Conservation (phyloP, 331 rosid genomes). For the Acacia pycnantha region DNA sequence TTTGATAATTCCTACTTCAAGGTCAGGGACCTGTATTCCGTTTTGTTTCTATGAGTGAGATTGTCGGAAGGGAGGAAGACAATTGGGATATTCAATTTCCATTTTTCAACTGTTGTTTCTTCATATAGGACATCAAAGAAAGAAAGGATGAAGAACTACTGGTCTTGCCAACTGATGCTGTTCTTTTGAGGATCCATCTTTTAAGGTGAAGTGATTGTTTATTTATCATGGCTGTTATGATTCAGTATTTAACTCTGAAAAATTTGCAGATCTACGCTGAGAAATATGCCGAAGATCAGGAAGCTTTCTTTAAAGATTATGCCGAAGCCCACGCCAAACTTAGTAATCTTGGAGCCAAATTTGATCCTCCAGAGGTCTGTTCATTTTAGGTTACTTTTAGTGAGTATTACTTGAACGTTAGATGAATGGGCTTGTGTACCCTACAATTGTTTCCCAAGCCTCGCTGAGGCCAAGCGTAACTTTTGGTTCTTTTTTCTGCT, state of each 20-base stretch:
- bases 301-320: slow-evolving; percentile 87
- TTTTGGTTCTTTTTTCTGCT: background rate
- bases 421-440: slow-evolving; percentile 3
- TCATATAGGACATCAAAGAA: slow-evolving; percentile 81
- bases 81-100: slow-evolving; percentile 15
- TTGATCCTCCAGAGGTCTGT: slow-evolving; percentile 96
- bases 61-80: background rate
- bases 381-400: slow-evolving; percentile 19
- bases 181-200: slow-evolving; percentile 84
- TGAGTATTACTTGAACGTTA: slow-evolving; percentile 1
- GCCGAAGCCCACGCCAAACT: slow-evolving; percentile 99
- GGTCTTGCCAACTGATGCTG: slow-evolving; percentile 97
- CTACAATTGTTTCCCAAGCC: slow-evolving; percentile 13
- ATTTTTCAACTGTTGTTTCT: slow-evolving; percentile 35
- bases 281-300: slow-evolving; percentile 88
- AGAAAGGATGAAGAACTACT: slow-evolving; percentile 80
- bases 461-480: background rate
- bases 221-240: background rate
- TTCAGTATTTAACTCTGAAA: slow-evolving; percentile 18
- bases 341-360: slow-evolving; percentile 88
- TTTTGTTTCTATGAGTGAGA: background rate
- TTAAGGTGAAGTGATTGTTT: slow-evolving; percentile 59
- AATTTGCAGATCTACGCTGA: slow-evolving; percentile 76
- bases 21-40: slow-evolving; percentile 46
- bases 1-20: slow-evolving; percentile 93